phyloP scores from a whole-genome alignment of 306 rosid species.

The Acmispon strigosus region DNA sequence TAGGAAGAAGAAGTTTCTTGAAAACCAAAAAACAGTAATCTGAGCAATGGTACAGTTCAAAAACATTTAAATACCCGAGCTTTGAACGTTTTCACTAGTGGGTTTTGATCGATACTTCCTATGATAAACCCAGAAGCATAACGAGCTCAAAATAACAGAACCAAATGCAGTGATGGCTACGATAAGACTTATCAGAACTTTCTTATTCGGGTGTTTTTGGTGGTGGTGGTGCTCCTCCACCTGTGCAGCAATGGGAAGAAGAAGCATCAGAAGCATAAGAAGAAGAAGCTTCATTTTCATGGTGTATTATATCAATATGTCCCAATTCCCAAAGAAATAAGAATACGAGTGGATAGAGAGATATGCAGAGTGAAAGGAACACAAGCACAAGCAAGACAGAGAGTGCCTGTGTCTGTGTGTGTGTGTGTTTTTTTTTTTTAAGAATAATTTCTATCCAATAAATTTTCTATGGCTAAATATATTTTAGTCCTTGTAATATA shows the following conservation, averaged over 20 bases:
- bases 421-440: no score
- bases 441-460: no score
- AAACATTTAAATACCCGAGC: slow-evolving; percentile 19
- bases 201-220: slow-evolving; percentile 35
- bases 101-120: slow-evolving; percentile 30
- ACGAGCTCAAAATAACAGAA: slow-evolving; percentile 22
- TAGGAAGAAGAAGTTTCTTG: not conserved
- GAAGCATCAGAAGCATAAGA: slow-evolving; percentile 4
- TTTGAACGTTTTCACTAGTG: slow-evolving; percentile 27
- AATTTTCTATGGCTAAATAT: no score
- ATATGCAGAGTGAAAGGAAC: not conserved
- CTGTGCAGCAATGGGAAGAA: slow-evolving; percentile 20
- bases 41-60: not conserved
- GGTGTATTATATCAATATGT: no score
- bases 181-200: slow-evolving; percentile 35
- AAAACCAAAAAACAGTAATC: not conserved
- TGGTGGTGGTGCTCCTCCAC: slow-evolving; percentile 29
- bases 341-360: slow-evolving; percentile 23
- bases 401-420: no score
- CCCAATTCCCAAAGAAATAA: not conserved
- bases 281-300: slow-evolving; percentile 41
- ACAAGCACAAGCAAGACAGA: no score
- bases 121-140: slow-evolving; percentile 52
- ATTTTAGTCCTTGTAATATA: no score
- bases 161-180: slow-evolving; percentile 32